phyloP scores from a whole-genome alignment of 2,329 filamentous ascomycete genomes.

The Metarhizium sp. region DNA sequence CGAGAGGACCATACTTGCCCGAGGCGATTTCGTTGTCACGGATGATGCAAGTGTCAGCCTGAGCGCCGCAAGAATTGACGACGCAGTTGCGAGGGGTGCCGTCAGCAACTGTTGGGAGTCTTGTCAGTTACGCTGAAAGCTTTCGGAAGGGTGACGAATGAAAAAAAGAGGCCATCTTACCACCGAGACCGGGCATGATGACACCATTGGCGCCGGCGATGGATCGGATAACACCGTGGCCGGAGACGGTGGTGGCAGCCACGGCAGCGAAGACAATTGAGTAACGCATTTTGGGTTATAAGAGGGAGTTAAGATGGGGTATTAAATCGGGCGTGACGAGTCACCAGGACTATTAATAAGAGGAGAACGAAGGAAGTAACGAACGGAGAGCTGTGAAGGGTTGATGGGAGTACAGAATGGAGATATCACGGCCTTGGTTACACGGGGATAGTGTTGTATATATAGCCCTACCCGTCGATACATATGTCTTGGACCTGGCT shows the following conservation, averaged over 20 bases:
- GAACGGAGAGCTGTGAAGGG: background rate
- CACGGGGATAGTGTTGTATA: background rate
- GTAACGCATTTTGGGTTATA: constrained; percentile 18
- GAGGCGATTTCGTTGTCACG: constrained; percentile 47
- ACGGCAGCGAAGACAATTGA: constrained; percentile 19
- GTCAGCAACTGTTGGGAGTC: constrained; percentile 36
- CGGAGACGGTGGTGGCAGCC: constrained; percentile 35
- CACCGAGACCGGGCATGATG: constrained; percentile 46
- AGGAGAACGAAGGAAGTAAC: background rate
- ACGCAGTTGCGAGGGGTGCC: constrained; percentile 59
- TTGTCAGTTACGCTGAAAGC: background rate
- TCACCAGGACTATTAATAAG: constrained; percentile 2
- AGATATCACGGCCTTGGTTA: too few relatives aligned
- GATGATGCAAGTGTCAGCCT: constrained; percentile 61
- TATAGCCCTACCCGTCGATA: background rate
- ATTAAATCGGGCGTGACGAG: background rate
- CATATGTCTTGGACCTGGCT: background rate
- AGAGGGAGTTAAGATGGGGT: background rate
- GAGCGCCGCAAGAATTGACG: constrained; percentile 50
- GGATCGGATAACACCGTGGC: constrained; percentile 48
- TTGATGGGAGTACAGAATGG: too few relatives aligned
- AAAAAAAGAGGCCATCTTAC: constrained; percentile 9
- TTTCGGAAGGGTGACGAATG: background rate
- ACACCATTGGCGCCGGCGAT: constrained; percentile 52
- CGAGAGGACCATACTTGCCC: constrained; percentile 44